phyloP scores from a whole-genome alignment of 2,329 filamentous ascomycete species.

The Pseudogymnoascus sp. region DNA sequence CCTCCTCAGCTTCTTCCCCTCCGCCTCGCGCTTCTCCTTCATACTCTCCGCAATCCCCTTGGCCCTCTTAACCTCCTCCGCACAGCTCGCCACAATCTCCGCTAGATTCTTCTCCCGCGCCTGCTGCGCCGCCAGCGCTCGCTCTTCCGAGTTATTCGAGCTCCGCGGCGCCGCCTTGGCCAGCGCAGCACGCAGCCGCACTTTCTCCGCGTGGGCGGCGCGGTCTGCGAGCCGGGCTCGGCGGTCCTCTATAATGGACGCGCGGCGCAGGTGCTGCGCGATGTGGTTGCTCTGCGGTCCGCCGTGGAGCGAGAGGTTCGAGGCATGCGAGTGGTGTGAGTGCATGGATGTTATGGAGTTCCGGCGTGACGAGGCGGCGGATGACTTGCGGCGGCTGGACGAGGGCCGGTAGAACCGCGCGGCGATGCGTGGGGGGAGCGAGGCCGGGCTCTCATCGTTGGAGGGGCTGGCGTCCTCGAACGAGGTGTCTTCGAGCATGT shows the following conservation, averaged over 20 bases:
- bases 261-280: constrained; percentile 69
- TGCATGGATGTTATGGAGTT: constrained; percentile 73
- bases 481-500: not conserved
- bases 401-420: constrained; percentile 67
- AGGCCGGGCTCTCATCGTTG: constrained; percentile 20
- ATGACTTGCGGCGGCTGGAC: constrained; percentile 62
- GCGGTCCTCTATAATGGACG: constrained; percentile 72
- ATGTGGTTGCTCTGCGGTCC: constrained; percentile 67
- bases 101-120: constrained; percentile 73
- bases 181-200: constrained; percentile 65
- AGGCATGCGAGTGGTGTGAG: constrained; percentile 26
- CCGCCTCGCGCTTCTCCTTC: constrained; percentile 71
- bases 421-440: constrained; percentile 68
- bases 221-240: constrained; percentile 72
- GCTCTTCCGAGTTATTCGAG: constrained; percentile 62
- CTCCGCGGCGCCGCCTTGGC: constrained; percentile 62
- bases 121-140: constrained; percentile 67
- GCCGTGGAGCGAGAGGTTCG: constrained; percentile 37
- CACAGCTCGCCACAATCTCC: constrained; percentile 72
- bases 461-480: not conserved
- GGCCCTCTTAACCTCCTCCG: constrained; percentile 73
- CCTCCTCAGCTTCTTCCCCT: constrained; percentile 58
- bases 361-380: constrained; percentile 68
- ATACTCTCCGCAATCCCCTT: constrained; percentile 77
- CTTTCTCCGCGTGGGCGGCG: constrained; percentile 76